Evolutionary conservation across 495 filamentous ascomycete species (phyloP).

Genomic region (Penicillium manginii): DNA sequence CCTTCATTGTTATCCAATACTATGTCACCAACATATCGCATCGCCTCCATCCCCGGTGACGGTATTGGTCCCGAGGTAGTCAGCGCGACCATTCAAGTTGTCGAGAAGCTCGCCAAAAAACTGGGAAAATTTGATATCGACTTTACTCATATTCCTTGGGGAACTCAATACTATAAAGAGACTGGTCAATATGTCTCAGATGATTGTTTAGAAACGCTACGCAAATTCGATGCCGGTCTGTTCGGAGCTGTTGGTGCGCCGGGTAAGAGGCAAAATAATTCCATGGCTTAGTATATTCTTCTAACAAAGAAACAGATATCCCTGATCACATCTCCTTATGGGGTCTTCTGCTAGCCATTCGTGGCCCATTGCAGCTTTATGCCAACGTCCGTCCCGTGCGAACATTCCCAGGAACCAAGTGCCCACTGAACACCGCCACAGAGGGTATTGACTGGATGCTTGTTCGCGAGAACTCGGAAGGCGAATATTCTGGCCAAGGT

Average conservation of each 20-base stretch:
- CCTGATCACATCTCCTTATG: slow-evolving; percentile 57
- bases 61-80: slow-evolving; percentile 50
- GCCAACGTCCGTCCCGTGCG: slow-evolving; percentile 54
- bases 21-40: slow-evolving; percentile 31
- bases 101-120: slow-evolving; percentile 35
- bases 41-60: slow-evolving; percentile 48
- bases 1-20: too few relatives aligned
- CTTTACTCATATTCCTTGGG: slow-evolving; percentile 47
- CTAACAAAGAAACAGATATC: slow-evolving; percentile 38
- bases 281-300: not conserved
- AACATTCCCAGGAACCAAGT: slow-evolving; percentile 47
- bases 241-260: slow-evolving; percentile 53
- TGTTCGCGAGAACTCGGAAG: slow-evolving; percentile 55
- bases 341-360: slow-evolving; percentile 52
- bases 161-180: slow-evolving; percentile 44
- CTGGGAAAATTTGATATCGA: slow-evolving; percentile 40
- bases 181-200: slow-evolving; percentile 46
- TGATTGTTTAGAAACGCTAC: slow-evolving; percentile 40
- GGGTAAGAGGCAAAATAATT: slow-evolving; percentile 20
- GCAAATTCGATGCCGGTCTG: slow-evolving; percentile 46
- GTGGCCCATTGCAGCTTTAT: slow-evolving; percentile 53
- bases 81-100: slow-evolving; percentile 37
- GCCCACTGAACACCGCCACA: slow-evolving; percentile 41
- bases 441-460: slow-evolving; percentile 53
- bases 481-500: slow-evolving; percentile 56